Base-by-base conservation (phyloP, 2,329 filamentous ascomycete genomes). In the Xylaria sp. region DNA sequence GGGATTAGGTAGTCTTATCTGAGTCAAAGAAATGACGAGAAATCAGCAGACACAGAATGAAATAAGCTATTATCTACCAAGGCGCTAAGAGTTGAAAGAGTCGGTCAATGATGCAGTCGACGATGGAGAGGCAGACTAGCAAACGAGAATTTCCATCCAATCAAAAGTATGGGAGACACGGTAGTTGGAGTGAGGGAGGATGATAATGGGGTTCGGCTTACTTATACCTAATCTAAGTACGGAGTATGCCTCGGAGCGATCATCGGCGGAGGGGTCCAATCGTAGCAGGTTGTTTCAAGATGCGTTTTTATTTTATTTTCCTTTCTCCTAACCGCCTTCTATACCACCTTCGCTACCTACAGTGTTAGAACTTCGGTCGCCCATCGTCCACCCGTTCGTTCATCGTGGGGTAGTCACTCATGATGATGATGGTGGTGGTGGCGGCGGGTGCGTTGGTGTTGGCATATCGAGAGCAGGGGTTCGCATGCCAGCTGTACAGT, bases 391-490 rank as follows among this genome's bases (percentile, higher is more conserved):
- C 20, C 20, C 33, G 33, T 36, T 36, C 39, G 66, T 55, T 54
- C 43, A 51, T 57, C 46, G 39, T 64, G 20, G 20, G 54, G 51
- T 58, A 20, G 41, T 28, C 28, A 28, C 25, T 25, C 2, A 25
- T 25, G 25, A 25, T 25, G 25, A 25, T 25, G 25, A 25, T 33
- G 31, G 6, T 36, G 33, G 10, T 36, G 33, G 33, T 36, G 33
- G 33, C 9, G 10, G 33, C 46, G 20, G 36, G 56, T 66, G 62
- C 43, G 59, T 49, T 64, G 69, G 66, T 59, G 66, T 64, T 68
- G 64, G 66, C 58, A 63, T 69, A 23, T 49, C 57, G 56, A 15
- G 60, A 62, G 61, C 69, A 71, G 66, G 69, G 66, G 66, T 69
- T 69, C 52, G 69, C 69, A 67, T 69, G 66, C 66, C 51, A 66